Base-by-base conservation (phyloP, 352 stramenopile species). In the Halophytophthora polymorphica region DNA sequence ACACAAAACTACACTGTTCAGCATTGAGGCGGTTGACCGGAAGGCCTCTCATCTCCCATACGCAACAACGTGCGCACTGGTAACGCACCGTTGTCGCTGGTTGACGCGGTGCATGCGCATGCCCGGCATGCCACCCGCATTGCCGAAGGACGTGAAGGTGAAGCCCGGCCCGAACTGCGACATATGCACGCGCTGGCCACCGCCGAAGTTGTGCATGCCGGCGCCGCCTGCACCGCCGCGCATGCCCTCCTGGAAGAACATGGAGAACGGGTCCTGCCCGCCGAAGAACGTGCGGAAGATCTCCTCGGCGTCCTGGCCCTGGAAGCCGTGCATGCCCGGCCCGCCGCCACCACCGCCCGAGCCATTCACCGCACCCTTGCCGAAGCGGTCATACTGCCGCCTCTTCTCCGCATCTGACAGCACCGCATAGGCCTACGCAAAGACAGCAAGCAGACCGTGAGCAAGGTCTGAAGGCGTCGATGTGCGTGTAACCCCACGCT, bases 371-470 rank as follows among this genome's bases (percentile, higher is more conserved):
- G 60, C 81, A 29, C 65, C 77, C 71, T 96, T 92, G 23, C 90
- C 90, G 57, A 95, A 97, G 50, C 91, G 83, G 50, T 98, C 91
- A 60, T 97, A 97, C 28, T 90, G 77, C 44, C 89, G 68, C 23
- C 88, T 53, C 69, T 96, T 96, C 36, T 90, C 72, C 54, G 76
- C 73, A 62, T 98, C 91, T 19, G 86, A 95, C 6, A 98, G 73
- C 35, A 97, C 82, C 25, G 90, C 87, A 58, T 97, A 98, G 19
- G 90, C 90, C 79, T 90, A 39, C 14, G 54, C 22, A n/a, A 34
- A 8, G 11, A 51, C n/a, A 21, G 11, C 31, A 53, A 15, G 21
- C 6, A 6, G 28, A 10, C 17, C 15, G 39, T 29, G 5, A 48
- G 10, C 14, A 19, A 4, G 29, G 14, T 23, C 17, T 6, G n/a